Conservation (phyloP, 2,329 filamentous ascomycete species). For the Hymenoscyphus albidus region DNA sequence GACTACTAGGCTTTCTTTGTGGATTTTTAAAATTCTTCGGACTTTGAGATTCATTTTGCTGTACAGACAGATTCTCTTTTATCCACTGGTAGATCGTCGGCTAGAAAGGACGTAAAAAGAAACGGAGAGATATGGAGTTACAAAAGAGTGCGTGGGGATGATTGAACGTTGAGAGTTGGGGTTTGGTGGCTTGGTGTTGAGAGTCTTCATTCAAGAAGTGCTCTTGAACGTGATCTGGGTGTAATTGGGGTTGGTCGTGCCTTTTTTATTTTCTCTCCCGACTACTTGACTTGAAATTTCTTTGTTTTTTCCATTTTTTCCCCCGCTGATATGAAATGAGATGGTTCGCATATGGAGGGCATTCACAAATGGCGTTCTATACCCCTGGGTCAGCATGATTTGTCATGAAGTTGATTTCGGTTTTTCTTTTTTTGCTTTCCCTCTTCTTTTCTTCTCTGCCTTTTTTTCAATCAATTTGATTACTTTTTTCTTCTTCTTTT, state of each 20-base stretch:
- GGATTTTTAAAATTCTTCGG: background rate
- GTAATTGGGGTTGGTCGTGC: background rate
- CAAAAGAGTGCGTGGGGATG: background rate
- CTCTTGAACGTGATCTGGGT: background rate
- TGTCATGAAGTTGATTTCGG: slow-evolving; percentile 1
- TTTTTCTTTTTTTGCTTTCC: background rate
- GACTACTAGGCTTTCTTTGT: background rate
- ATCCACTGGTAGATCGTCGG: background rate
- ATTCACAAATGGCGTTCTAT: slow-evolving; percentile 7
- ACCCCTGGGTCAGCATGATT: slow-evolving; percentile 8
- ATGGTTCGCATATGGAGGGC: background rate
- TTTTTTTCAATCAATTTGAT: no score
- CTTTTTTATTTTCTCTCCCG: no score
- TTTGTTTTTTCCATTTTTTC: background rate
- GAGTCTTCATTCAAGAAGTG: background rate
- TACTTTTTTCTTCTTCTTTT: background rate
- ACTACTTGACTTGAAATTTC: background rate
- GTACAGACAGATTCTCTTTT: background rate
- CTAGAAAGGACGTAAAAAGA: background rate
- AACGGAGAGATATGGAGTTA: background rate
- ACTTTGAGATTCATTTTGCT: background rate
- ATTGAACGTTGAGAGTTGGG: background rate
- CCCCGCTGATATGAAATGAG: background rate
- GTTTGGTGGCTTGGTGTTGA: background rate
- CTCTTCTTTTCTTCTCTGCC: background rate